phyloP scores from a whole-genome alignment of 345 rosid genomes.

The Syzygium aromaticum region DNA sequence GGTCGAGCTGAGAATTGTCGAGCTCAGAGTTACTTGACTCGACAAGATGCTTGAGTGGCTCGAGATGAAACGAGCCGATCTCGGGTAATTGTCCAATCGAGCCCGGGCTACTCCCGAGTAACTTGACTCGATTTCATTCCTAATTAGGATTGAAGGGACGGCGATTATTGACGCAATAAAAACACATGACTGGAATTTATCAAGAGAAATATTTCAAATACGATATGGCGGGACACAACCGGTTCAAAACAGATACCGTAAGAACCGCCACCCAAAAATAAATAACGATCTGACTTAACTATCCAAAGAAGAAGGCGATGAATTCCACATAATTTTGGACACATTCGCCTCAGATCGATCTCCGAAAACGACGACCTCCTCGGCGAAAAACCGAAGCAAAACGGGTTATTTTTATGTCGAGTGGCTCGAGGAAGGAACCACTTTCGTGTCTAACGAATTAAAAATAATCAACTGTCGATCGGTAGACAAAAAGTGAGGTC shows the following conservation, averaged over 20 bases:
- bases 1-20: rapidly evolving
- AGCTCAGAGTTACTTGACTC: rapidly evolving
- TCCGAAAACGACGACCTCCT: not conserved
- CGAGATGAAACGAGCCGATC: not conserved
- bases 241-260: rapidly evolving
- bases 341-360: not conserved
- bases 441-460: not conserved
- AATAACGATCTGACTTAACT: not conserved
- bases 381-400: not conserved
- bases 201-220: rapidly evolving
- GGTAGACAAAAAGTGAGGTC: not conserved
- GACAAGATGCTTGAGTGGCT: rapidly evolving
- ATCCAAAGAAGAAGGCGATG: not conserved
- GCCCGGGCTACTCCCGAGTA: rapidly evolving
- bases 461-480: not conserved
- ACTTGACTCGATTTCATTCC: rapidly evolving
- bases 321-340: not conserved
- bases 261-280: not conserved
- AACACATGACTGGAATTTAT: not conserved
- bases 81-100: rapidly evolving
- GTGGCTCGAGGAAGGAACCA: not conserved
- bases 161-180: rapidly evolving
- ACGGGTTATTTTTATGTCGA: not conserved
- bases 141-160: not conserved
- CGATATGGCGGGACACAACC: rapidly evolving